These are phyloP conservation scores for Bacidia rubella DNA, from an alignment of 495 filamentous ascomycete genomes.

Conservation along the genomic window DNA sequence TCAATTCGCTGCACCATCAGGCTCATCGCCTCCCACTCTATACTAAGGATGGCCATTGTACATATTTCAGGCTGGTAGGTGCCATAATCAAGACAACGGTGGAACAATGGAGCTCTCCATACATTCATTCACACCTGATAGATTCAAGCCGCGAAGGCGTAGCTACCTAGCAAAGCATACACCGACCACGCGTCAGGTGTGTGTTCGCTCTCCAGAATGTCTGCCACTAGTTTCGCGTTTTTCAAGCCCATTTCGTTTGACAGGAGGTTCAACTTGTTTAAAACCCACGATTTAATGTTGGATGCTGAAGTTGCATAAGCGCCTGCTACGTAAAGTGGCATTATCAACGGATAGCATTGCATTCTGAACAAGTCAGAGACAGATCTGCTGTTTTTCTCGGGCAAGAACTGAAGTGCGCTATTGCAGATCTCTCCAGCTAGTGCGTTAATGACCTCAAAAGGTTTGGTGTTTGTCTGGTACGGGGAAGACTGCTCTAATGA, in stretches of 20 bases:
- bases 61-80: no score
- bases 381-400: not conserved
- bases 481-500: not conserved
- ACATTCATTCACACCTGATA: no score
- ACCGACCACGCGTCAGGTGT: constrained; percentile 19
- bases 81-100: no score
- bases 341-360: constrained; percentile 21
- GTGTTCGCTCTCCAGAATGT: constrained; percentile 14
- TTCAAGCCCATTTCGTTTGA: constrained; percentile 17
- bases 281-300: constrained; percentile 18
- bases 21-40: no score
- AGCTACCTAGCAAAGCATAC: constrained; percentile 26
- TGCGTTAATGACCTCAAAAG: constrained; percentile 12
- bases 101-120: no score
- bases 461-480: not conserved
- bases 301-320: constrained; percentile 4
- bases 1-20: no score
- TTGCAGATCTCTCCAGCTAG: constrained; percentile 22
- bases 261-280: constrained; percentile 20
- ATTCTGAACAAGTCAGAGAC: not conserved
- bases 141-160: constrained; percentile 18
- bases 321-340: constrained; percentile 22
- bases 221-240: constrained; percentile 17
- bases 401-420: not conserved
- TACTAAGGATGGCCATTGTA: no score